Evolutionary conservation across 495 filamentous ascomycete genomes (phyloP).

Genomic region (Xylaria scruposa): DNA sequence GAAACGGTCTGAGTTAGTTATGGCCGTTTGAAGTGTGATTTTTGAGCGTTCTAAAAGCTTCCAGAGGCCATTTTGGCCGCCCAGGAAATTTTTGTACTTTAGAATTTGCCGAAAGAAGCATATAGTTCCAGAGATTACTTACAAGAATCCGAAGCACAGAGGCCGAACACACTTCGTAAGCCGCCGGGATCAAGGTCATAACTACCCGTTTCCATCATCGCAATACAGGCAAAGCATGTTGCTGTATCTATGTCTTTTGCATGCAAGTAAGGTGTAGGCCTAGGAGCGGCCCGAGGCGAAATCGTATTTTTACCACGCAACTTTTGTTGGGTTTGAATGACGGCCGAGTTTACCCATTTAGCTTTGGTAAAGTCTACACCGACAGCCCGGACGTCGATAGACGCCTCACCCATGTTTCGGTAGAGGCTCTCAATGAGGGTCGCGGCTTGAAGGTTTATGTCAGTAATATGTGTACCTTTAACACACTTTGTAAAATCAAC

Average conservation of each 20-base stretch:
- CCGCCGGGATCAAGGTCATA: conserved; percentile 33
- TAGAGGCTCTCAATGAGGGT: conserved; percentile 17
- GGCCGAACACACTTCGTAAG: conserved; percentile 38
- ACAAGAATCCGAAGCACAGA: conserved; percentile 41
- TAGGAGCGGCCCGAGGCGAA: not conserved
- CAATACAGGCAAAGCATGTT: conserved; percentile 39
- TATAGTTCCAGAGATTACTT: not conserved
- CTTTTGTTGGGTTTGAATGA: not conserved
- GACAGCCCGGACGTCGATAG: conserved; percentile 18
- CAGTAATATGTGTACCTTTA: not conserved
- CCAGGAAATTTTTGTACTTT: no score
- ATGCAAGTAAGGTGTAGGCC: not conserved
- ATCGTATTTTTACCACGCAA: not conserved
- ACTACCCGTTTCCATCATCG: conserved; percentile 40
- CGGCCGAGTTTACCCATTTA: not conserved
- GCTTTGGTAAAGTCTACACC: not conserved
- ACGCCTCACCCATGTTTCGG: not conserved
- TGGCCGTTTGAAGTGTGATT: not conserved
- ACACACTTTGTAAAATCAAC: conserved; percentile 18
- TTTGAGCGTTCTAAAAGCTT: not conserved
- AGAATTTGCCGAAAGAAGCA: not conserved
- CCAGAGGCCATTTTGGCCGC: not conserved
- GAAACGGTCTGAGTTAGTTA: not conserved
- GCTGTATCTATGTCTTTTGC: conserved; percentile 2
- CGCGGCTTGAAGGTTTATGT: not conserved